Conservation (phyloP, 805 yeast species). For the Monosporozyma aquatica region DNA sequence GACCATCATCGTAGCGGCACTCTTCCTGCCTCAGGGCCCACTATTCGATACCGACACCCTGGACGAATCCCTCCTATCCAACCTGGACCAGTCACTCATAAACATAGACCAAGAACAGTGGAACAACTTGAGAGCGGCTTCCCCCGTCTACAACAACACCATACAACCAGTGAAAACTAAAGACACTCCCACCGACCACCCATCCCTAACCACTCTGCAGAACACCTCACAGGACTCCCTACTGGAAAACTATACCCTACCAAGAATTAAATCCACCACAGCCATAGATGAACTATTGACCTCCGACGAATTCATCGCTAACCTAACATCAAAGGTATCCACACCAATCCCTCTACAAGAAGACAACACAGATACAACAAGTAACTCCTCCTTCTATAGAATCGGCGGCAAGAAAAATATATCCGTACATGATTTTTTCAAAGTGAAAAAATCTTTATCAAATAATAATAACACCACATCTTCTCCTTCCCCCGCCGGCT, state of each 20-base stretch:
- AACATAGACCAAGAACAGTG: slow-evolving; percentile 3
- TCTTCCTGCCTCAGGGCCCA: slow-evolving; percentile 67
- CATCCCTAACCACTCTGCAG: neutral
- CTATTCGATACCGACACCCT: slow-evolving; percentile 35
- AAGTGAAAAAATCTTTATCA: neutral
- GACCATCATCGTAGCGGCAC: slow-evolving; percentile 64
- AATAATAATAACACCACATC: neutral
- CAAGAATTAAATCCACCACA: slow-evolving; percentile 6
- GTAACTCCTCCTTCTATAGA: slow-evolving; percentile 3
- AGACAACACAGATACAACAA: too few species aligned
- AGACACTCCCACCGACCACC: neutral
- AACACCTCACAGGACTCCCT: slow-evolving; percentile 8
- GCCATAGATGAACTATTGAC: slow-evolving; percentile 15
- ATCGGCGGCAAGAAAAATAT: neutral
- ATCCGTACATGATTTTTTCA: slow-evolving; percentile 5
- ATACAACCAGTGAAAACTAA: neutral
- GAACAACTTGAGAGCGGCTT: neutral
- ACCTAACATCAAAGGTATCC: slow-evolving; percentile 17
- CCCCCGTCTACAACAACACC: neutral
- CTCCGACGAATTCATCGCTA: slow-evolving; percentile 27
- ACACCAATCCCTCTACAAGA: slow-evolving; percentile 9
- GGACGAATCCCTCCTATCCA: slow-evolving; percentile 4
- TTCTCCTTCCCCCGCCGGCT: neutral
- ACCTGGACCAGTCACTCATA: slow-evolving; percentile 1
- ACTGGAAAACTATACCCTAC: slow-evolving; percentile 4